phyloP scores from a whole-genome alignment of 305 asterid species.

The Fraxinus ornus region DNA sequence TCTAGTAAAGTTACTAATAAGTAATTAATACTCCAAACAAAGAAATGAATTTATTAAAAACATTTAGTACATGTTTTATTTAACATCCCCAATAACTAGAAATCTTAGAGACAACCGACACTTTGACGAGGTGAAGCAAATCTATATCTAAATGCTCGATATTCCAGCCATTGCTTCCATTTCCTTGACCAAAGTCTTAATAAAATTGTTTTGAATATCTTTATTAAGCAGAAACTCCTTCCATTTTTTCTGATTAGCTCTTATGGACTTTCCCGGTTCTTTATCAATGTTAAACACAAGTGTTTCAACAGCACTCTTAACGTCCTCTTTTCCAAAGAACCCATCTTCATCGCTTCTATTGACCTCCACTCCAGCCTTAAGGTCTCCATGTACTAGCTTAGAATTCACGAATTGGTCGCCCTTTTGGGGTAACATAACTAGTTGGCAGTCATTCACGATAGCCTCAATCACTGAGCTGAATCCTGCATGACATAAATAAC shows the following conservation, averaged over 20 bases:
- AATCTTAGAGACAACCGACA: background rate
- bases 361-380: conserved; percentile 56
- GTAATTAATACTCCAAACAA: background rate
- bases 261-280: conserved; percentile 28
- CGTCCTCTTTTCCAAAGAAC: conserved; percentile 37
- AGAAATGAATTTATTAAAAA: background rate
- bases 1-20: background rate
- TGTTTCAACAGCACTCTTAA: conserved; percentile 35
- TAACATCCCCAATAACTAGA: background rate
- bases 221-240: conserved; percentile 36
- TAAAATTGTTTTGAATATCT: conserved; percentile 31
- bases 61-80: background rate
- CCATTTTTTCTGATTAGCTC: conserved; percentile 45
- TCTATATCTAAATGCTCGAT: background rate
- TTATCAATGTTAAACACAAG: conserved; percentile 26
- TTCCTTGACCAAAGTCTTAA: conserved; percentile 36
- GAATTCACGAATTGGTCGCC: conserved; percentile 48
- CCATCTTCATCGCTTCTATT: conserved; percentile 58
- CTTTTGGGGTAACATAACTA: conserved; percentile 41
- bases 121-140: background rate
- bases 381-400: conserved; percentile 43
- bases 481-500: conserved; percentile 51
- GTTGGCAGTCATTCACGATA: conserved; percentile 42
- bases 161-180: conserved; percentile 24
- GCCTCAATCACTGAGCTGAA: conserved; percentile 53